Evolutionary conservation across 768 basidiomycete species (phyloP).

Genomic region (Russula emetica): DNA sequence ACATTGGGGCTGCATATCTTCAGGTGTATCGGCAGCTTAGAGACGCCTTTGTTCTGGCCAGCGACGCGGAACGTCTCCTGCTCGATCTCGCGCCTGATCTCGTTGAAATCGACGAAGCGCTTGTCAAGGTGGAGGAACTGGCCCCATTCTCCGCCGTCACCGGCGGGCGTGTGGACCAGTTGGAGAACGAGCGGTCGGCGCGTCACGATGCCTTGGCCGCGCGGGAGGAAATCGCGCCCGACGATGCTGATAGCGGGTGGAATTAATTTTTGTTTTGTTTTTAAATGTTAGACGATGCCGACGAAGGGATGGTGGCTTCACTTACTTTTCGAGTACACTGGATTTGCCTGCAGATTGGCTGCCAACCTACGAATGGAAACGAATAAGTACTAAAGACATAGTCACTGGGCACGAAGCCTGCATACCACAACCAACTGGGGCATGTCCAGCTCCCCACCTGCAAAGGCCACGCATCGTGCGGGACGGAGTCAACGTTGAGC

Average conservation of each 20-base stretch:
- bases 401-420: slow-evolving; percentile 25
- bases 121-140: slow-evolving; percentile 97
- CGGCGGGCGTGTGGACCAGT: slow-evolving; percentile 85
- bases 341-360: slow-evolving; percentile 97
- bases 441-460: slow-evolving; percentile 90
- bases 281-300: not conserved
- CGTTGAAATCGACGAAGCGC: slow-evolving; percentile 92
- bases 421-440: slow-evolving; percentile 85
- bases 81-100: slow-evolving; percentile 95
- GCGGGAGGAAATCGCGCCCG: slow-evolving; percentile 85
- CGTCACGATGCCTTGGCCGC: slow-evolving; percentile 92
- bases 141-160: slow-evolving; percentile 74
- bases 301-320: not conserved
- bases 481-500: slow-evolving; percentile 15
- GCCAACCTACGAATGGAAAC: slow-evolving; percentile 59
- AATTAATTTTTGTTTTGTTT: no score
- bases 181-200: slow-evolving; percentile 93
- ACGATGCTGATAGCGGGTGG: slow-evolving; percentile 57
- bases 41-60: slow-evolving; percentile 98
- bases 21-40: slow-evolving; percentile 91
- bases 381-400: not conserved
- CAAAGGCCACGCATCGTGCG: not conserved
- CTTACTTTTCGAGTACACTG: slow-evolving; percentile 88
- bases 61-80: slow-evolving; percentile 96
- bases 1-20: slow-evolving; percentile 96